Evolutionary conservation across 2,329 filamentous ascomycete genomes (phyloP), one percentile per base, ranked within the genome.

Genomic region (Monosporascus sp.): DNA sequence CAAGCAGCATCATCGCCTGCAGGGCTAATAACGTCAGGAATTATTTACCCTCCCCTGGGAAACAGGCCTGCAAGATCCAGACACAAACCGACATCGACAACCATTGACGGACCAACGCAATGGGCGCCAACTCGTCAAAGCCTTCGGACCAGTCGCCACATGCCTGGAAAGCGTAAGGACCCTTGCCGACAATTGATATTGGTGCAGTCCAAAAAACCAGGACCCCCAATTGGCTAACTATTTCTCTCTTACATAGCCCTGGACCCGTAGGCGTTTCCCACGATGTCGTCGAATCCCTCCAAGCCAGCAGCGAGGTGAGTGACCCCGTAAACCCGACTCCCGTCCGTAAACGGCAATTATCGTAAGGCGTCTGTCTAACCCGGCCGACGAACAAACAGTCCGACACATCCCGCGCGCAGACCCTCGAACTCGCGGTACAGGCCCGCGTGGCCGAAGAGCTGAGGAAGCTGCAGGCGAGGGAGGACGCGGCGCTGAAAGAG

Each of bases 351-450:
- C n/a, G 48, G 22, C 20, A 43, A 51, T 48, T 6, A 35, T 15
- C 47, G 27, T 47, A 38, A 44, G n/a, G 52, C 11, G 17, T 20
- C 44, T 35, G 22, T 50, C 24, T 41, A 45, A 27, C 18, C n/a
- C 18, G 9, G 45, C 43, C 49, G 48, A 41, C 27, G 48, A 54
- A 47, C 46, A 38, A 48, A 54, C 68, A 97, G 93, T 93, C 88
- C 73, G 92, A 97, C 75, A 84, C 86, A 55, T 92, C 90, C 60
- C 91, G 93, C 68, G 81, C 87, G 65, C 89, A 89, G 74, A 79
- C 86, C 66, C 76, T 90, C 70, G 93, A 97, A 75, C 84, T 94
- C 58, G 87, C 93, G 65, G 86, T 96, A 71, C 92, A 97, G 76
- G 77, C 83, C 68, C 92, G 93, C 72, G 90, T 97, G 56, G 84